Base-by-base conservation (phyloP, 108 stramenopile genomes). In the Cyclostephanos tholiformis region DNA sequence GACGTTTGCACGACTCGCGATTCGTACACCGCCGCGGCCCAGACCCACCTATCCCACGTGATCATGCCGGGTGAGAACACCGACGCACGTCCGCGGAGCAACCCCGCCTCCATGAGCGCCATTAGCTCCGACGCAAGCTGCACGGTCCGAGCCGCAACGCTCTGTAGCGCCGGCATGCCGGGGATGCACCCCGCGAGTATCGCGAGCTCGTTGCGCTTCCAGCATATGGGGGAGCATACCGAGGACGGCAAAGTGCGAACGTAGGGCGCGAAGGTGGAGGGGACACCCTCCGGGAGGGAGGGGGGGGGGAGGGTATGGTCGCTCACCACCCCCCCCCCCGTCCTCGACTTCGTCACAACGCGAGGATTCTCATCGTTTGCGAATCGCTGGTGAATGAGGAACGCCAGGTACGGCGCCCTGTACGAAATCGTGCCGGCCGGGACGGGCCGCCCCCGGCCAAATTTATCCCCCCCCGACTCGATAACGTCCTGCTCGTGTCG, bases 11-110 rank as follows among this genome's bases (percentile, higher is more conserved):
- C 76, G 13, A 77, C 80, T 30, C 94, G 77, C 23, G 91, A 91
- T 39, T 87, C 86, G 36, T 82, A 86, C 12, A 86, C 80, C 11
- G 94, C 81, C 14, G 91, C 89, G 27, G 94, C 94, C 94, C 94
- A 95, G 35, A 95, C 88, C 94, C 94, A 95, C n/a, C 91, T 77
- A 67, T 95, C 94, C 90, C 91, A 95, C 19, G 94, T 95, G 39
- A 95, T 69, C 51, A 92, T 71, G 55, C 90, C 91, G 36, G 82
- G 86, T 14, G 90, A 82, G 71, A 95, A 92, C 13, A 83, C 76
- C 8, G 66, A 53, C 2, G 91, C 90, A 70, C 90, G 91, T 19
- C 87, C 74, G 12, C 77, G 66, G 17, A 91, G 77, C 48, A 95
- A 75, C 4, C 94, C 94, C 0, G 91, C 90, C 19, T 91, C 87